These are phyloP conservation scores for Xylaria castorea DNA, from an alignment of 495 filamentous ascomycete genomes.

Conservation along the genomic window DNA sequence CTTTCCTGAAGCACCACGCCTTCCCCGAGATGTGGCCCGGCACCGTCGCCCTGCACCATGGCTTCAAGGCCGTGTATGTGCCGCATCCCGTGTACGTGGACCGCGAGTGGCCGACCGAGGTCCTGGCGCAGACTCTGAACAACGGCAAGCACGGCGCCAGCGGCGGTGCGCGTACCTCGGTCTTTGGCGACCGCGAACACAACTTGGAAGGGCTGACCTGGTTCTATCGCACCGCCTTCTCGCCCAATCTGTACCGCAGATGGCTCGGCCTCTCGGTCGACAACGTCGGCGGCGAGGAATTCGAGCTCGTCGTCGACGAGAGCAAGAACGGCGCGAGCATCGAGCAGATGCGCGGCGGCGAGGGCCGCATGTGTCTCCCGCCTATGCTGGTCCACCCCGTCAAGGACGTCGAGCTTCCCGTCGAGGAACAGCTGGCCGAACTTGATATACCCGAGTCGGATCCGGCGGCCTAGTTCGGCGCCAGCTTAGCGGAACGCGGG, in stretches of 20 bases:
- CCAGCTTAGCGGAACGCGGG: neutral
- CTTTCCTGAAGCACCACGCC: conserved; percentile 80
- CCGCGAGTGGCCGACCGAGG: conserved; percentile 81
- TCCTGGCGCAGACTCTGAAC: conserved; percentile 84
- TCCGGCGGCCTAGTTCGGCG: conserved; percentile 35
- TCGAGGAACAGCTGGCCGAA: conserved; percentile 58
- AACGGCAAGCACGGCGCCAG: conserved; percentile 81
- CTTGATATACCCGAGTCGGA: conserved; percentile 45
- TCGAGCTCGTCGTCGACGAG: conserved; percentile 66
- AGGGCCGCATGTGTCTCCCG: conserved; percentile 92
- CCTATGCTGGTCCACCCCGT: conserved; percentile 93
- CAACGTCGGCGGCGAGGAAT: conserved; percentile 84
- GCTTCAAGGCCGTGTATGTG: conserved; percentile 91
- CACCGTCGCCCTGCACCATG: conserved; percentile 86
- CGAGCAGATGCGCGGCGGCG: conserved; percentile 59
- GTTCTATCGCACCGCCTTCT: conserved; percentile 93
- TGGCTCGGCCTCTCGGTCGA: conserved; percentile 89
- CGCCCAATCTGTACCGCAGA: conserved; percentile 79
- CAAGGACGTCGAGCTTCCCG: conserved; percentile 81
- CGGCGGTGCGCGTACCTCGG: conserved; percentile 70
- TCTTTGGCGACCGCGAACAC: conserved; percentile 88
- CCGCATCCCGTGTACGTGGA: conserved; percentile 94
- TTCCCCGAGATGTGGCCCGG: conserved; percentile 98
- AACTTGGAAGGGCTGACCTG: conserved; percentile 89
- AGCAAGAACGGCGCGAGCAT: conserved; percentile 56